Evolutionary conservation across 1,284 basidiomycete species (phyloP), one percentile per base, ranked within the genome.

Genomic region (Ceratobasidium sp.): DNA sequence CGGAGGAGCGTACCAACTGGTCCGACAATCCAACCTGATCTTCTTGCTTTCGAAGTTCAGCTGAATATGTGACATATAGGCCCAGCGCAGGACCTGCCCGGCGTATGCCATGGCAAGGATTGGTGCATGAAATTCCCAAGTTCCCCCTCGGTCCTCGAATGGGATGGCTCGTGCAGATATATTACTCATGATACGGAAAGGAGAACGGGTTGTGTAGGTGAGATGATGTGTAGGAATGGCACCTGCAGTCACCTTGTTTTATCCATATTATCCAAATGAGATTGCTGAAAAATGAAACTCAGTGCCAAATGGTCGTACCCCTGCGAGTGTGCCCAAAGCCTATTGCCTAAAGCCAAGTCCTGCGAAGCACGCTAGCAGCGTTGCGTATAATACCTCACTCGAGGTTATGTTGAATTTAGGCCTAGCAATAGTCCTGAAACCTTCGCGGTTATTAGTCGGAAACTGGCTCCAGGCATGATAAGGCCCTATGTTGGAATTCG

Each of bases 31-130:
- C 69, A 72, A 19, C 56, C 51, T 37, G 69, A 62, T 31, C 34
- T 53, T 61, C 5, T 2, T 1, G n/a, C 53, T 51, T 0, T 49
- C n/a, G 11, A 49, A 62, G 5, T 59, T 14, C 1, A 72, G 46
- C 14, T 11, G 43, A 27, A 61, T 43, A 8, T 16, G 39, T 2
- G 29, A 46, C 9, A 61, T 48, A 7, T 72, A 27, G 8, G 69
- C 69, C 69, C 69, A 72, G 16, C 58, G 69, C 8, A 49, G 19
- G 9, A 72, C 43, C 53, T 72, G 69, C 1, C 58, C 69, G 16
- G 46, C 56, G 29, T 72, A 72, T 6, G 39, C 69, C 56, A 49
- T 72, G 43, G 37, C 39, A 7, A 29, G 11, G 16, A 31, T 19
- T 3, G 69, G 69, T 1, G 19, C 7, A 8, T 41, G 56, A 16